Evolutionary conservation across 202 grass and related monocot species (phyloP).

Genomic region (Setaria viridis): DNA sequence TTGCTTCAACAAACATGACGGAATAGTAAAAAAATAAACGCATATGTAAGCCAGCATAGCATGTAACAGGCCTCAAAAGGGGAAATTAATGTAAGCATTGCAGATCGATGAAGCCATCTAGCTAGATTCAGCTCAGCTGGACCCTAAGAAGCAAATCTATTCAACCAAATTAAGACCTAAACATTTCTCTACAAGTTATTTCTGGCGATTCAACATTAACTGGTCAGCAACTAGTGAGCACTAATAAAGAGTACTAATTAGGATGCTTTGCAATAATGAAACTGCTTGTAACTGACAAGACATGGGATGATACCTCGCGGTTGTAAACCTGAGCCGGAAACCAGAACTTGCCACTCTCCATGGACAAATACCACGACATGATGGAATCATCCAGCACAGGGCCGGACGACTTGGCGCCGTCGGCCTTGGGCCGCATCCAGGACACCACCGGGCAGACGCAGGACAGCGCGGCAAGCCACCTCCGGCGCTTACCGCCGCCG

Average conservation of each 20-base stretch:
- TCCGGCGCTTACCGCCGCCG: constrained; percentile 51
- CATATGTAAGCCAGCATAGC: constrained; percentile 9
- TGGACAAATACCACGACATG: constrained; percentile 89
- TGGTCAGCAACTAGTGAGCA: constrained; percentile 35
- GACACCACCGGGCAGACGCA: constrained; percentile 82
- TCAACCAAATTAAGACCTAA: constrained; percentile 32
- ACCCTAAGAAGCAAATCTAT: constrained; percentile 16
- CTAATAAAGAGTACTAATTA: constrained; percentile 38
- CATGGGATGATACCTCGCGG: constrained; percentile 77
- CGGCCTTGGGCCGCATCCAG: constrained; percentile 70
- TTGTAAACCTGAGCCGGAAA: constrained; percentile 99
- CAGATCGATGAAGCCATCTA: not conserved
- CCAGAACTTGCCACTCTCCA: constrained; percentile 90
- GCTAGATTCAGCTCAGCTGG: constrained; percentile 4
- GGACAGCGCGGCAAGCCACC: constrained; percentile 72
- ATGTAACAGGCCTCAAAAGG: not conserved
- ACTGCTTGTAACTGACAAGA: constrained; percentile 7
- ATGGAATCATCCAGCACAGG: constrained; percentile 65
- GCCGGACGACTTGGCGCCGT: constrained; percentile 34
- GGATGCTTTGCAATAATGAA: constrained; percentile 30
- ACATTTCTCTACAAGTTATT: not conserved
- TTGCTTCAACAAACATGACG: constrained; percentile 32
- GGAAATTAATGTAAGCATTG: not conserved
- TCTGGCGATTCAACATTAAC: constrained; percentile 27
- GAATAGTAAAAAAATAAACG: constrained; percentile 18